phyloP scores from a whole-genome alignment of 1,284 basidiomycete species.

The Violaceomyces palustris region DNA sequence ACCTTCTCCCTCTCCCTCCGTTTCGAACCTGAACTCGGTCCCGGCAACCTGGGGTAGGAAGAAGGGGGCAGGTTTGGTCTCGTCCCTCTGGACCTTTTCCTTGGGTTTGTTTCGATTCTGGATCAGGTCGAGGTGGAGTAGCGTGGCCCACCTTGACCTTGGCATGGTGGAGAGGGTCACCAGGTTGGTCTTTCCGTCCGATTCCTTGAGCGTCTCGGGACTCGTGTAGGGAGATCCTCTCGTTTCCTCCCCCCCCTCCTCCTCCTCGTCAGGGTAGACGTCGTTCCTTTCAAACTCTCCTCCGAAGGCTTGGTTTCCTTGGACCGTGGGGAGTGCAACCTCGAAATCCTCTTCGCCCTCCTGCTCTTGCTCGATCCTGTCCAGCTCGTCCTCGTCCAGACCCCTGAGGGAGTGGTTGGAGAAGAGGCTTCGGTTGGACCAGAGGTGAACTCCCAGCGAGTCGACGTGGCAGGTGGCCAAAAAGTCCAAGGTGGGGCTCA shows the following conservation, averaged over 20 bases:
- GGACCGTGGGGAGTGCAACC: constrained; percentile 26
- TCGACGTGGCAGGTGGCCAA: constrained; percentile 91
- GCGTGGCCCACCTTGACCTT: constrained; percentile 87
- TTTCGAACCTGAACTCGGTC: constrained; percentile 62
- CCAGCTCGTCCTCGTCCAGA: constrained; percentile 69
- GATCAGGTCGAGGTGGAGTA: constrained; percentile 92
- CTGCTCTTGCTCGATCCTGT: constrained; percentile 43
- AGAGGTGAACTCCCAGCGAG: constrained; percentile 86
- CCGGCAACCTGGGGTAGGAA: constrained; percentile 80
- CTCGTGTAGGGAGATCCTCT: constrained; percentile 44
- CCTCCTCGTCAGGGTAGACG: background rate
- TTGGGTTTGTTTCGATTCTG: constrained; percentile 88
- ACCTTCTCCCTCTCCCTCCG: constrained; percentile 9
- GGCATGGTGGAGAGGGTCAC: constrained; percentile 88
- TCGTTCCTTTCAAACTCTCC: too few relatives aligned
- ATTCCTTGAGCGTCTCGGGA: constrained; percentile 55
- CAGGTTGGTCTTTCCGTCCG: constrained; percentile 20
- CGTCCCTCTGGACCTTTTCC: constrained; percentile 87
- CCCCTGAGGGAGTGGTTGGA: constrained; percentile 75
- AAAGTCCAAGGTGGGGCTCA: constrained; percentile 93
- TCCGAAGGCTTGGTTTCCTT: too few relatives aligned
- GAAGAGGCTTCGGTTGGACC: constrained; percentile 96
- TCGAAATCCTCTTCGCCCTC: constrained; percentile 6
- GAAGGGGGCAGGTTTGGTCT: constrained; percentile 77
- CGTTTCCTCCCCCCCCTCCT: too few relatives aligned